A percentile compares a stretch with the other conserved stretches of the same genome.
Conservation (phyloP, 108 stramenopile species). For the Cyclotella choctawhatcheeana region DNA sequence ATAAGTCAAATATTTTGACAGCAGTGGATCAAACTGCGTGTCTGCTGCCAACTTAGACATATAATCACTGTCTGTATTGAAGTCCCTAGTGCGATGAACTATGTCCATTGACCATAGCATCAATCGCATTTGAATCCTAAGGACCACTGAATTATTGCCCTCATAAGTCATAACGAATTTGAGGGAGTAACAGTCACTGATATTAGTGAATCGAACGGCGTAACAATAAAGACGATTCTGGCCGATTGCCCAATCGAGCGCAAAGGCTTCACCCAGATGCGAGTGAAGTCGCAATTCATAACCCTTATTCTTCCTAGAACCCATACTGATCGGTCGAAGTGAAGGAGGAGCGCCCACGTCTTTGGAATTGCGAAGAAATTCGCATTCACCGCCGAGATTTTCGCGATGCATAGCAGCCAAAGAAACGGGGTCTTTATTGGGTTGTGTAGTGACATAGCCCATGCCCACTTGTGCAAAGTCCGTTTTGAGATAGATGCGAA, state of each 20-base stretch:
- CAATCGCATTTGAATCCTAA: conserved; percentile 8
- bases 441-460: conserved; percentile 8
- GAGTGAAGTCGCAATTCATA: conserved; percentile 21
- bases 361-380: conserved; percentile 5
- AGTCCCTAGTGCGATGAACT: background rate
- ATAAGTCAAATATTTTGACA: background rate
- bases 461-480: conserved; percentile 18
- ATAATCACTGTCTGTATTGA: background rate
- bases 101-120: conserved; percentile 9
- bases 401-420: conserved; percentile 1
- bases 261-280: conserved; percentile 15
- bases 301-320: background rate
- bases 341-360: no score
- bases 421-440: conserved; percentile 10
- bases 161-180: conserved; percentile 11
- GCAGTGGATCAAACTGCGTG: conserved; percentile 5
- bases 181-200: conserved; percentile 4
- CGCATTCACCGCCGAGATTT: background rate
- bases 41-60: conserved; percentile 4
- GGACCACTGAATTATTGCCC: background rate
- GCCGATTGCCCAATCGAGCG: conserved; percentile 12
- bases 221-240: background rate
- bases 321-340: conserved; percentile 22
- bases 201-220: background rate
- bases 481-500: conserved; percentile 6